Evolutionary conservation across 306 rosid species (phyloP).

Genomic region (Cyclanthera cordifolia): DNA sequence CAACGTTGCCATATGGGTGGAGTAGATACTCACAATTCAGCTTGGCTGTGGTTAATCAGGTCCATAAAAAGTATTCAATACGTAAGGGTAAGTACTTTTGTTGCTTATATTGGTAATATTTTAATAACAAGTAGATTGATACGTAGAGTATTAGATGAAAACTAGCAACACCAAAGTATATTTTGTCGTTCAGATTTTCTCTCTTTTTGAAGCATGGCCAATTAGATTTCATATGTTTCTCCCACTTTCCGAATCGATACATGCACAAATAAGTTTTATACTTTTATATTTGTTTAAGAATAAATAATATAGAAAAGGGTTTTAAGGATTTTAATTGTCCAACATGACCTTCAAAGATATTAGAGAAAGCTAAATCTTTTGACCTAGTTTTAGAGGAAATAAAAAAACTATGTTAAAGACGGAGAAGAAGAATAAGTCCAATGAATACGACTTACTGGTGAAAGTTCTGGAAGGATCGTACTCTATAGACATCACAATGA

Average conservation of each 20-base stretch:
- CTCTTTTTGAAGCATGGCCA: constrained; percentile 6
- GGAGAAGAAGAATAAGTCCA: neutral
- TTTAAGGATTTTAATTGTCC: neutral
- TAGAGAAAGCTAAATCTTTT: neutral
- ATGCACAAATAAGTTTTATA: neutral
- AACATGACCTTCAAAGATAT: neutral
- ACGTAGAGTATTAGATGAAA: neutral
- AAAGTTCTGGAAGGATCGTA: neutral
- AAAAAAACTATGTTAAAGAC: neutral
- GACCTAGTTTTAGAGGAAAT: neutral
- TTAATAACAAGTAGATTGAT: neutral
- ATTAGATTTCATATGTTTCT: neutral
- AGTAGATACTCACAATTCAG: constrained; percentile 39
- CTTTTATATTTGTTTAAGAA: neutral
- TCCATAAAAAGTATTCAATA: constrained; percentile 53
- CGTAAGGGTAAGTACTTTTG: constrained; percentile 51
- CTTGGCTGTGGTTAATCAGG: constrained; percentile 61
- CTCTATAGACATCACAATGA: neutral
- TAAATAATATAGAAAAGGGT: neutral
- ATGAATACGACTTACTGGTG: neutral
- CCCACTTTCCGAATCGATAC: neutral
- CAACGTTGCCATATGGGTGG: constrained; percentile 36
- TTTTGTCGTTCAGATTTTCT: neutral
- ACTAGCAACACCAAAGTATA: neutral
- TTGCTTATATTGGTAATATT: neutral